These are phyloP conservation scores for Phytophthora agathidicida DNA, from an alignment of 352 stramenopile species.

Conservation along the genomic window DNA sequence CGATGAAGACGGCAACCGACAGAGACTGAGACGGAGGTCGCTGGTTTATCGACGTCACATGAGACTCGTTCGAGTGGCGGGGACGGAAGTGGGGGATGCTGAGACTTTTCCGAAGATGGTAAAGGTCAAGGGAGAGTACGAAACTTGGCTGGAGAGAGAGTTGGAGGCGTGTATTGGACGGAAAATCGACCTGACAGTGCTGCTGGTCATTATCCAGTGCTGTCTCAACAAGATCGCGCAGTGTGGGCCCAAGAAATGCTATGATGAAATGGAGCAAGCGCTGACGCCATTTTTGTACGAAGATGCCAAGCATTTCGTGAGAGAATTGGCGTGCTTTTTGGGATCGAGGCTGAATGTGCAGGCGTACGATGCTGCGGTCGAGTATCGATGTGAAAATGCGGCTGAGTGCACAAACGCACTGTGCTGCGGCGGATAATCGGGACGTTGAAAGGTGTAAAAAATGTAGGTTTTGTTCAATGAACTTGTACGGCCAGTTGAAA, in stretches of 20 bases:
- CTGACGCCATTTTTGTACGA: conserved; percentile 73
- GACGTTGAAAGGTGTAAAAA: conserved; percentile 17
- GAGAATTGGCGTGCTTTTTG: conserved; percentile 71
- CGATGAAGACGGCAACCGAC: conserved; percentile 4
- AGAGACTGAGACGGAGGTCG: conserved; percentile 42
- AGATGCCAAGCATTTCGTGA: conserved; percentile 60
- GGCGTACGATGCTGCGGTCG: conserved; percentile 67
- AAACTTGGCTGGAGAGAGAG: conserved; percentile 66
- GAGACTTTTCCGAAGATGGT: conserved; percentile 38
- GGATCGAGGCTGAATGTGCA: conserved; percentile 66
- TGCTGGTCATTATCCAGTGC: conserved; percentile 67
- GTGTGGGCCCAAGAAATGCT: conserved; percentile 43
- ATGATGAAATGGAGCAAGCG: conserved; percentile 50
- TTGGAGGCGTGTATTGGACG: conserved; percentile 69
- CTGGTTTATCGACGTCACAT: conserved; percentile 66
- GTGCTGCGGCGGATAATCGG: conserved; percentile 33
- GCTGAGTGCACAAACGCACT: conserved; percentile 46
- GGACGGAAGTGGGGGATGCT: conserved; percentile 23
- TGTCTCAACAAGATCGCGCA: conserved; percentile 58
- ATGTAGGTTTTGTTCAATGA: conserved; percentile 21
- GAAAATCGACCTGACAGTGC: conserved; percentile 68
- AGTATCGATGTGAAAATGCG: conserved; percentile 64
- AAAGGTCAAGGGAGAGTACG: conserved; percentile 67
- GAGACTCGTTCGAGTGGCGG: conserved; percentile 57
- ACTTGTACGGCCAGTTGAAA: conserved; percentile 7